A percentile compares a stretch with the other conserved stretches of the same genome.
These are phyloP conservation scores for Cystobasidiaceae sp. DNA, from an alignment of 1,284 basidiomycete genomes.

Conservation along the genomic window DNA sequence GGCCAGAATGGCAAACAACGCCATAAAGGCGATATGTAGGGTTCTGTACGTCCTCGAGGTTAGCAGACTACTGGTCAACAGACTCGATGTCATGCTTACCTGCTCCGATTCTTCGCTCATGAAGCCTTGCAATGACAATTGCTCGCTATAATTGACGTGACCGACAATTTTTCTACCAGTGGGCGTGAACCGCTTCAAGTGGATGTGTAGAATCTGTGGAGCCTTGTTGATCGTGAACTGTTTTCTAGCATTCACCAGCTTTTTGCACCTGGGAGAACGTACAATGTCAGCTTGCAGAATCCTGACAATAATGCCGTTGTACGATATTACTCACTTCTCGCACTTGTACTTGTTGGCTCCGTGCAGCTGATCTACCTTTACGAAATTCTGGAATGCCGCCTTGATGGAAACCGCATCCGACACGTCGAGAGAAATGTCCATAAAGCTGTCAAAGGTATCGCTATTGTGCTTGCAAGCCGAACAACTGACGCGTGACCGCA, in stretches of 20 bases:
- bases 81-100: background rate
- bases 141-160: constrained; percentile 70
- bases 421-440: constrained; percentile 89
- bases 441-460: constrained; percentile 92
- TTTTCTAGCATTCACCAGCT: constrained; percentile 78
- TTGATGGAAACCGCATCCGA: constrained; percentile 59
- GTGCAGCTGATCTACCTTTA: constrained; percentile 72
- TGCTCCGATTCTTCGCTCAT: constrained; percentile 62
- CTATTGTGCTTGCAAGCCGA: constrained; percentile 75
- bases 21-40: constrained; percentile 84
- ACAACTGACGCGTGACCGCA: constrained; percentile 92
- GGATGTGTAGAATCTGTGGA: constrained; percentile 87
- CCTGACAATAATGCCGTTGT: no score
- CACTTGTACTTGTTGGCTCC: constrained; percentile 97
- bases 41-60: constrained; percentile 43
- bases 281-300: background rate
- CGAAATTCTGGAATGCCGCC: constrained; percentile 76
- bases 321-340: constrained; percentile 81
- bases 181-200: constrained; percentile 91
- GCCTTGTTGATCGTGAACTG: constrained; percentile 80
- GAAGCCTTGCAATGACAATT: constrained; percentile 66
- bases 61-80: background rate
- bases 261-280: constrained; percentile 65
- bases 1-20: constrained; percentile 87
- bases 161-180: constrained; percentile 80